phyloP scores from a whole-genome alignment of 208 protist genomes.

The Crithidia expoeki region DNA sequence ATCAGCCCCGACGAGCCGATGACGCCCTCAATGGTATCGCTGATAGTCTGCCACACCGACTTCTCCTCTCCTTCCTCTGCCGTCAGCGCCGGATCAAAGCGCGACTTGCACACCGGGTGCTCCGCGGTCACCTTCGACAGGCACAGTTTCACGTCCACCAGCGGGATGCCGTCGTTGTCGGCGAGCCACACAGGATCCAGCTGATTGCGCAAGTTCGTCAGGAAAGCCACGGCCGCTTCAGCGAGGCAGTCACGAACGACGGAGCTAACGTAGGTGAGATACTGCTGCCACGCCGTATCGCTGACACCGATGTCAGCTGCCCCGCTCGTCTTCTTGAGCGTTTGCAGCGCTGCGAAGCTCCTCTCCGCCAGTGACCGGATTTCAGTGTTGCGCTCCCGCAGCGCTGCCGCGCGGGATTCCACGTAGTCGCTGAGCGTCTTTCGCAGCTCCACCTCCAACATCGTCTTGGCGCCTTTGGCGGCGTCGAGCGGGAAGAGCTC shows the following conservation, averaged over 20 bases:
- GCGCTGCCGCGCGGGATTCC: constrained; percentile 44
- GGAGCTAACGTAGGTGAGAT: constrained; percentile 91
- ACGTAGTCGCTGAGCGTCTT: constrained; percentile 86
- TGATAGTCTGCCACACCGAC: constrained; percentile 63
- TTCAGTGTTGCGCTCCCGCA: constrained; percentile 68
- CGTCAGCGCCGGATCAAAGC: constrained; percentile 78
- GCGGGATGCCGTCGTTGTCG: constrained; percentile 88
- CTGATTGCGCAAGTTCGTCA: constrained; percentile 87
- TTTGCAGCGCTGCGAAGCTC: constrained; percentile 86
- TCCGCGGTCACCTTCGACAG: constrained; percentile 71
- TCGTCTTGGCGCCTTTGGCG: constrained; percentile 84
- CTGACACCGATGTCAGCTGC: constrained; percentile 35
- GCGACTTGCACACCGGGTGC: constrained; percentile 49
- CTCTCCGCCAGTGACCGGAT: constrained; percentile 83
- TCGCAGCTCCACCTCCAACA: constrained; percentile 88
- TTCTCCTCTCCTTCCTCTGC: constrained; percentile 31
- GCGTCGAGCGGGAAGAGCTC: constrained; percentile 87
- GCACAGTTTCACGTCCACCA: constrained; percentile 92
- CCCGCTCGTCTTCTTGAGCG: constrained; percentile 63
- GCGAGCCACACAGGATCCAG: constrained; percentile 88
- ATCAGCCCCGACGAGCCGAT: constrained; percentile 64
- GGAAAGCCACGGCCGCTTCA: constrained; percentile 72
- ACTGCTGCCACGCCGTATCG: constrained; percentile 84
- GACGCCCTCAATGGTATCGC: constrained; percentile 72
- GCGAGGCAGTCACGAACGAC: constrained; percentile 79